These are phyloP conservation scores for Erysimum pusillum DNA, from an alignment of 441 rosid genomes.

Conservation along the genomic window DNA sequence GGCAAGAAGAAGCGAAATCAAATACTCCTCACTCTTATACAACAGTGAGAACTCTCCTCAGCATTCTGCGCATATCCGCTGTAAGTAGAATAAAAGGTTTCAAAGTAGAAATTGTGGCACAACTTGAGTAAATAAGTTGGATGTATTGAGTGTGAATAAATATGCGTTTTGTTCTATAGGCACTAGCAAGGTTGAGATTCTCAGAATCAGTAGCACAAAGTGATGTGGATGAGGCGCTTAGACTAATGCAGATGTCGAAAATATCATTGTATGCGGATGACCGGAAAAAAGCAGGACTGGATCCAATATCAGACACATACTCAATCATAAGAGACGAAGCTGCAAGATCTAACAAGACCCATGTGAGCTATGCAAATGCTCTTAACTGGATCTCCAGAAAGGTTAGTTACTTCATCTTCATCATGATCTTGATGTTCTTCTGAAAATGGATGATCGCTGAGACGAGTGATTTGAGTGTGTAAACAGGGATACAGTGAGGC, in stretches of 20 bases:
- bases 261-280: slow-evolving; percentile 98
- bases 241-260: slow-evolving; percentile 99
- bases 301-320: slow-evolving; percentile 97
- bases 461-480: slow-evolving; percentile 36
- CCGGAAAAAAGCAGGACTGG: slow-evolving; percentile 89
- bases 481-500: slow-evolving; percentile 98
- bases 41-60: slow-evolving; percentile 93
- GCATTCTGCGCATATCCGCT: slow-evolving; percentile 96
- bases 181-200: slow-evolving; percentile 95
- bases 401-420: slow-evolving; percentile 57
- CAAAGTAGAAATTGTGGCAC: slow-evolving; percentile 9
- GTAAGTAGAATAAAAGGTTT: slow-evolving; percentile 55
- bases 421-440: neutral
- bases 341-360: slow-evolving; percentile 83
- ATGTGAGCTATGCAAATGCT: slow-evolving; percentile 87
- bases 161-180: slow-evolving; percentile 54
- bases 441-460: slow-evolving; percentile 19
- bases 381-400: slow-evolving; percentile 99
- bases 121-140: slow-evolving; percentile 2
- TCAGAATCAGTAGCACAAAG: slow-evolving; percentile 97
- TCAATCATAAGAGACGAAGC: slow-evolving; percentile 98
- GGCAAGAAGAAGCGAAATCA: slow-evolving; percentile 97
- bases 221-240: slow-evolving; percentile 96
- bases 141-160: neutral
- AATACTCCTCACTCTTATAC: slow-evolving; percentile 95